Evolutionary conservation across 1,284 basidiomycete genomes (phyloP), one percentile per base, ranked within the genome.

Genomic region (Laetiporus sulphureus): DNA sequence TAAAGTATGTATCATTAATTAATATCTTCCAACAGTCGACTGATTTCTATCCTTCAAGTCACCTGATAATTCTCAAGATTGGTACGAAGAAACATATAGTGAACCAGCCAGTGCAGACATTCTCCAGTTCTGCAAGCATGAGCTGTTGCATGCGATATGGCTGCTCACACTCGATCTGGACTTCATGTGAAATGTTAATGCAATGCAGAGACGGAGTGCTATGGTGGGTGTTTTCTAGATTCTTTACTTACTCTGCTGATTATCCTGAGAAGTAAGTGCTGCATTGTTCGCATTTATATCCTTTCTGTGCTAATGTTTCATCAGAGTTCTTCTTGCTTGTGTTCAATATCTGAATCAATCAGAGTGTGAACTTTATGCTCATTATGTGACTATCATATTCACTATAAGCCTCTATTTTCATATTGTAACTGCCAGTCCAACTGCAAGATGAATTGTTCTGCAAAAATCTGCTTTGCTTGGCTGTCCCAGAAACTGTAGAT

Each of bases 161-260:
- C 25, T 27, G 5, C 24, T 53, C 2, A n/a, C 61, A 1, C 45
- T 62, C 1, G 55, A 59, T 36, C 45, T 47, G 2, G 42, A 53
- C 2, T 62, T 62, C 30, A 45, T 58, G 21, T 32, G 59, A 60
- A 3, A 56, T 58, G 13, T 42, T 63, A 2, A 50, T 63, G 3
- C 36, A 43, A 2, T 56, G 49, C 30, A 34, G 34, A 0, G 51
- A 57, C 32, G 45, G 48, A 2, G 32, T 57, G 18, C 1, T 5
- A 2, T 35, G 51, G 3, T 36, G 49, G 2, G 16, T 52, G 2
- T 57, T 50, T 23, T 52, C 52, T 3, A 43, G 50, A 1, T 37
- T 57, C 6, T 48, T 52, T 18, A 49, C 44, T 0, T 53, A 55
- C 18, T 49, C 47, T 1, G 51, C 62, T 0, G 66, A 69, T 44